Evolutionary conservation across 768 basidiomycete species (phyloP).

Genomic region (Lactarius quietus): DNA sequence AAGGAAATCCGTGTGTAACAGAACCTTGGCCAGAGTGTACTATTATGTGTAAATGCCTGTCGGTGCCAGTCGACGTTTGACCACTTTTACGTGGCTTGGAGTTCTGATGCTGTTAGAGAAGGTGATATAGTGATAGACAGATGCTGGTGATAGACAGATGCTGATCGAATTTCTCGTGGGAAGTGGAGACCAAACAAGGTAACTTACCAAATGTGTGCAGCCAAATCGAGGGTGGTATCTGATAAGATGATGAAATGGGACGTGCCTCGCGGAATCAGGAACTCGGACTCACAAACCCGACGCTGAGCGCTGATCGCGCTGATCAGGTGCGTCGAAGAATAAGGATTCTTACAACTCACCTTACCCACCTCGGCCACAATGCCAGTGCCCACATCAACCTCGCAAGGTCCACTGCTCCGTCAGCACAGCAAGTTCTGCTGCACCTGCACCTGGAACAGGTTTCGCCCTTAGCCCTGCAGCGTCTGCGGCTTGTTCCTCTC

Average conservation of each 20-base stretch:
- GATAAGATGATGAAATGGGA: neutral
- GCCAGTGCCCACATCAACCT: conserved; percentile 41
- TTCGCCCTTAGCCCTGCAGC: conserved; percentile 24
- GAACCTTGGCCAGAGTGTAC: no score
- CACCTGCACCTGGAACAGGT: conserved; percentile 28
- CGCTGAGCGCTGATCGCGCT: no score
- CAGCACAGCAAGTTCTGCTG: conserved; percentile 29
- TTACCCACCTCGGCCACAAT: conserved; percentile 26
- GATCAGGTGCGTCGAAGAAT: neutral
- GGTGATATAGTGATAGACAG: no score
- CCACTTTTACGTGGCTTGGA: no score
- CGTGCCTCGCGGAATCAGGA: neutral
- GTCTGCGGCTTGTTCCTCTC: conserved; percentile 23
- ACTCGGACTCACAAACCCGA: neutral
- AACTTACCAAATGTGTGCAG: no score
- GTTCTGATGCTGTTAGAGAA: no score
- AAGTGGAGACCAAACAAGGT: no score
- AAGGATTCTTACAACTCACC: neutral
- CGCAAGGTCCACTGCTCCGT: conserved; percentile 34
- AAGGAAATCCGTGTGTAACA: no score
- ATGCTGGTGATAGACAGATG: no score
- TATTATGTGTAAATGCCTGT: no score
- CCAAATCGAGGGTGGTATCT: neutral
- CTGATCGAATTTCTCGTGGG: neutral
- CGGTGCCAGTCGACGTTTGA: no score